Evolutionary conservation across 345 rosid species (phyloP), one percentile per base, ranked within the genome.

Genomic region (Camelina neglecta): DNA sequence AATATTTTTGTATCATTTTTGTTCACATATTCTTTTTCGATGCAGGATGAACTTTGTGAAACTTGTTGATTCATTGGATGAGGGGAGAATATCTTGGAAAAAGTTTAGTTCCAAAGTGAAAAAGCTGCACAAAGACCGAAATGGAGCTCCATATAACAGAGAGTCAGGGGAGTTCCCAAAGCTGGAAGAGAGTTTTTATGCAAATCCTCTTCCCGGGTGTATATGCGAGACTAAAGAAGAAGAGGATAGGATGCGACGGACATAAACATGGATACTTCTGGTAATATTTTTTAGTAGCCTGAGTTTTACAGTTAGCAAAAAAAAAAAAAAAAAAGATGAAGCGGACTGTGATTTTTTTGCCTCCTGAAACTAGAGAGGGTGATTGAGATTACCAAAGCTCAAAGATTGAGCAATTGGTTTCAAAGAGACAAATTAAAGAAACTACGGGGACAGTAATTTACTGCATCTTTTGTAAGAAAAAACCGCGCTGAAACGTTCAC

Each of bases 141-240:
- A 45, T 23, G 98, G 98, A 75, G 92, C 81, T 59, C 98, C 97
- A 7, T 89, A 85, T 80, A 68, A 21, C 44, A 86, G 97, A 71
- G 90, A 86, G 83, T 69, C 79, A 2, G 97, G 97, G 42, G 96
- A 91, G 74, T 84, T 90, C 67, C 97, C 98, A 1, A 93, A 90
- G 77, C 84, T 92, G 54, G 97, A 93, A 79, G 98, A 94, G 81
- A 94, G 95, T 75, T 94, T 94, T 65, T 90, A 84, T 4, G 93
- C 93, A 1, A 92, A 94, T 81, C 98, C 98, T 11, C 81, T 87
- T 69, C 97, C 98, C 0, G 97, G 97, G 42, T 94, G 98, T 80
- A 85, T 94, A 11, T 92, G 97, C 47, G 85, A 85, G 73, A 84
- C 77, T 56, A 66, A 58, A 62, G 71, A 69, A 60, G 77, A 75